Percentiles rank a stretch among this genome's conserved stretches.
Evolutionary conservation across 2,329 filamentous ascomycete species (phyloP).

Genomic region (Penicillium frequentans): DNA sequence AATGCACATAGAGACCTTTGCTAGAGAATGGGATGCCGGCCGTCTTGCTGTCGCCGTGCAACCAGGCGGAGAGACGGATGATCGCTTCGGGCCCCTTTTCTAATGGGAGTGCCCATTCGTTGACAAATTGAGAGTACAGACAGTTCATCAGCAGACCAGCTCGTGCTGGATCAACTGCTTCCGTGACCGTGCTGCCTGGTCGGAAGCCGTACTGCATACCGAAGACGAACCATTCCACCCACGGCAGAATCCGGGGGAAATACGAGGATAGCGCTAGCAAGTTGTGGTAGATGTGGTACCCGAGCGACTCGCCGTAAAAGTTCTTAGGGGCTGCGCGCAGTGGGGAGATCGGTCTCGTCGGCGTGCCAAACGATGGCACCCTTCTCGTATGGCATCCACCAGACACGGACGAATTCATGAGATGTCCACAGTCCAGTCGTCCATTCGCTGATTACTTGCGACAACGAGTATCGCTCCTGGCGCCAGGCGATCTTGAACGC

Average conservation of each 20-base stretch:
- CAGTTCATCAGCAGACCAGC: conserved; percentile 92
- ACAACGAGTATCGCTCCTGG: conserved; percentile 73
- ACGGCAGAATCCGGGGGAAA: conserved; percentile 75
- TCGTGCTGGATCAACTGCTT: conserved; percentile 77
- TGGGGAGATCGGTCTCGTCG: conserved; percentile 68
- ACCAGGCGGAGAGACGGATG: conserved; percentile 78
- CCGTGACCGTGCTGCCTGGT: conserved; percentile 61
- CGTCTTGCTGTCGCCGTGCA: conserved; percentile 70
- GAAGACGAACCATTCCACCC: conserved; percentile 95
- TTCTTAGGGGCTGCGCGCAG: conserved; percentile 60
- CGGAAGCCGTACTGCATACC: conserved; percentile 95
- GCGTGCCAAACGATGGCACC: conserved; percentile 87
- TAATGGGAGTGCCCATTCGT: conserved; percentile 94
- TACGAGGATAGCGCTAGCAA: conserved; percentile 78
- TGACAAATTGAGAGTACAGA: conserved; percentile 96
- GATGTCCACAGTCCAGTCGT: conserved; percentile 73
- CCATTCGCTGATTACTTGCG: conserved; percentile 71
- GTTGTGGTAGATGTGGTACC: conserved; percentile 90
- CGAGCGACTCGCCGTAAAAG: conserved; percentile 80
- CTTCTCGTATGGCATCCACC: conserved; percentile 95
- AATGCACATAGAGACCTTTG: conserved; percentile 79
- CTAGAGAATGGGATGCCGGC: conserved; percentile 77
- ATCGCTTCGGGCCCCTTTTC: conserved; percentile 84
- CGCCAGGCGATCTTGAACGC: conserved; percentile 84
- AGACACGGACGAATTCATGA: conserved; percentile 87